Evolutionary conservation across 2,329 filamentous ascomycete genomes (phyloP).

Genomic region (Fusarium chlamydosporum): DNA sequence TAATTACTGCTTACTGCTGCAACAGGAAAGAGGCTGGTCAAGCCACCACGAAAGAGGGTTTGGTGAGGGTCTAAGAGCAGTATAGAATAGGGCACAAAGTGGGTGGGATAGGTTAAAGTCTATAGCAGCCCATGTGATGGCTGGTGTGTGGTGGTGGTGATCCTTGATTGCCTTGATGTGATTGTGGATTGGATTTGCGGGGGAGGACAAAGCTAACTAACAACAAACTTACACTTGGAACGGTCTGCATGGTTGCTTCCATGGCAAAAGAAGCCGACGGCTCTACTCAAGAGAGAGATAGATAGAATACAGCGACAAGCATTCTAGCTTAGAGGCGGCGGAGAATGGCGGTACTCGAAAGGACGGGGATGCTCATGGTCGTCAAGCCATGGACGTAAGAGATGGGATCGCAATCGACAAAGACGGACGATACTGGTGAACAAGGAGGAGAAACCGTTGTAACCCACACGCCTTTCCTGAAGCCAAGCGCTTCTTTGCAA

Average conservation of each 20-base stretch:
- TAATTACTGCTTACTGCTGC: constrained; percentile 39
- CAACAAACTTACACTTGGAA: constrained; percentile 64
- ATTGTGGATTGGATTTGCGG: constrained; percentile 43
- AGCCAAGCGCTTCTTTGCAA: constrained; percentile 24
- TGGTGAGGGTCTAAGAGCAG: constrained; percentile 32
- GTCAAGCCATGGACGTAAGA: constrained; percentile 47
- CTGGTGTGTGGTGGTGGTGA: constrained; percentile 45
- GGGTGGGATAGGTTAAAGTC: constrained; percentile 47
- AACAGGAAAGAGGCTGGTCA: constrained; percentile 38
- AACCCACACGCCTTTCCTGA: constrained; percentile 30
- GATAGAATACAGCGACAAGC: constrained; percentile 55
- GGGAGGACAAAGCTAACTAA: constrained; percentile 35
- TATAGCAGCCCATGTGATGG: constrained; percentile 43
- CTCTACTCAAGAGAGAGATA: constrained; percentile 56
- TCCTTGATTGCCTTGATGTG: constrained; percentile 38
- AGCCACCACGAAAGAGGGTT: constrained; percentile 45
- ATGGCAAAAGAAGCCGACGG: constrained; percentile 52
- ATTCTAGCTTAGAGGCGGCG: constrained; percentile 52
- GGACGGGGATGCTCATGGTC: constrained; percentile 52
- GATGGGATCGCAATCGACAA: constrained; percentile 32
- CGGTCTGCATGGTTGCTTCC: constrained; percentile 66
- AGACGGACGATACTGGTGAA: constrained; percentile 4
- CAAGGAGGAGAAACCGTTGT: constrained; percentile 33
- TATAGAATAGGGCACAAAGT: constrained; percentile 34
- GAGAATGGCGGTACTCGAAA: constrained; percentile 49